Base-by-base conservation (phyloP, 441 rosid species). In the Eruca vesicaria region DNA sequence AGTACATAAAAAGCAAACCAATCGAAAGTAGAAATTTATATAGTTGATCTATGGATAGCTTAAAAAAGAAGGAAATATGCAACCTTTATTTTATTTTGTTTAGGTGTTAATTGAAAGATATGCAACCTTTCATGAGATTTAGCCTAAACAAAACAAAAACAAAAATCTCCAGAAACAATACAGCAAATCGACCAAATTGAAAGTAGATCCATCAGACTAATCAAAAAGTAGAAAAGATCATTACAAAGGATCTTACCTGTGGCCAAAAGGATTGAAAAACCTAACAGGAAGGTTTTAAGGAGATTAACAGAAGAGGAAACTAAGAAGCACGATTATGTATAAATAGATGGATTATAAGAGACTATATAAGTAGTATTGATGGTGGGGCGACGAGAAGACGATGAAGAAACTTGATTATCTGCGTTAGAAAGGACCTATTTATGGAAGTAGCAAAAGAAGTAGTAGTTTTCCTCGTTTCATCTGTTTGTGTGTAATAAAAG, bases 401-500 rank as follows among this genome's bases (percentile, higher is more conserved):
- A 50, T 21, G 77, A 78, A 66, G 73, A 67, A 65, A 71, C 33
- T 52, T 53, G 81, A 68, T 67, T 67, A 64, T 68, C 18, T 72
- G 59, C 2, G 2, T 67, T 73, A 67, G 70, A 29, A 72, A 72
- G 45, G 18, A 56, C 45, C 67, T 76, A 64, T 76, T 76, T 70
- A 76, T 76, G 67, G 80, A 71, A 77, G 76, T 71, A 71, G 68
- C 57, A 71, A 60, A 66, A 71, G 80, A 60, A 66, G 48, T 59
- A 66, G 35, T 71, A 77, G 72, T 68, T 66, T 71, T 77, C 76
- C 76, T 77, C 63, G 80, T 77, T 66, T 71, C 72, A 71, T 59
- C 75, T 70, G 64, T 64, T 64, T 70, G 70, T 76, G 67, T 76
- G 79, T 50, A 50, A 50, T 50, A 50, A 50, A 50, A 50, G 56